phyloP scores from a whole-genome alignment of 148 eudicot genomes.

The Mesembryanthemum crystallinum region DNA sequence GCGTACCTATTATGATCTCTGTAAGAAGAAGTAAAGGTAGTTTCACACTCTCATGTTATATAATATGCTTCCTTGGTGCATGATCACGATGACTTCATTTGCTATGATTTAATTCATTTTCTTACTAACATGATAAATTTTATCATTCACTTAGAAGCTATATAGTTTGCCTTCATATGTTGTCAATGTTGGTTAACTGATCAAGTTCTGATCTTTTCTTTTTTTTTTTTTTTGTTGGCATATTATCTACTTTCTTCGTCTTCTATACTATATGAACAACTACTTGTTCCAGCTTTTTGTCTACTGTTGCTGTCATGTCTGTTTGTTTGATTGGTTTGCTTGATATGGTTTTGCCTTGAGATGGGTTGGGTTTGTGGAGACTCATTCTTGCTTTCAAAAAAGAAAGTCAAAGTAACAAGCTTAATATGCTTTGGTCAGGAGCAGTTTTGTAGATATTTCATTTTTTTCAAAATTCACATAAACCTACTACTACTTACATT shows the following conservation, averaged over 20 bases:
- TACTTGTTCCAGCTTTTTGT: background rate
- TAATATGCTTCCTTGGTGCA: conserved; percentile 22
- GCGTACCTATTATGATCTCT: conserved; percentile 90
- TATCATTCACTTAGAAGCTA: background rate
- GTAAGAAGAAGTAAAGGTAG: conserved; percentile 97
- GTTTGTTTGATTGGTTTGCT: background rate
- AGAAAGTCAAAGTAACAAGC: too few species aligned
- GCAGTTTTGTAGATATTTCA: too few species aligned
- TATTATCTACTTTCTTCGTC: background rate
- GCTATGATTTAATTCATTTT: background rate
- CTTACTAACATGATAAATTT: background rate
- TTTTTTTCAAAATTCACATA: too few species aligned
- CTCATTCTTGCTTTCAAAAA: too few species aligned
- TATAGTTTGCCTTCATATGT: background rate
- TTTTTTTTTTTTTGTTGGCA: too few species aligned
- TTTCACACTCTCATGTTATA: conserved; percentile 56
- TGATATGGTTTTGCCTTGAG: too few species aligned
- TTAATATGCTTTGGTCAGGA: too few species aligned
- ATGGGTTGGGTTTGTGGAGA: too few species aligned
- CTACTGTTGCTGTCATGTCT: background rate
- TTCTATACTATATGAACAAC: background rate
- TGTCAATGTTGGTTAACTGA: background rate
- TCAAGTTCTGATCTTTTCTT: background rate
- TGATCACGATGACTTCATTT: conserved; percentile 1
- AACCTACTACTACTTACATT: background rate